Evolutionary conservation across 108 stramenopile species (phyloP).

Genomic region (Aurantiochytrium sp.): DNA sequence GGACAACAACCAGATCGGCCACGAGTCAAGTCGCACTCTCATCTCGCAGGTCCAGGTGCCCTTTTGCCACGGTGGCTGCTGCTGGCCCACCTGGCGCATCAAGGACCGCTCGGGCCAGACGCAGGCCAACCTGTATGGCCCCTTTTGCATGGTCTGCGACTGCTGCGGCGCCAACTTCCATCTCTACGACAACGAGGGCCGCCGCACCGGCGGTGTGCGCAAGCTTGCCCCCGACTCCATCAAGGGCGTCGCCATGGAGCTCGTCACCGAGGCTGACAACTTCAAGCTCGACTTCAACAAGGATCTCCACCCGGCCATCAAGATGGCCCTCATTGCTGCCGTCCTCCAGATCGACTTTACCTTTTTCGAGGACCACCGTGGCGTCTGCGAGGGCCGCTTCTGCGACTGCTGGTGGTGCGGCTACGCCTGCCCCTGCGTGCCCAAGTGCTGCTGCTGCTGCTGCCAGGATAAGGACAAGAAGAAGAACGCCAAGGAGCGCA

Average conservation of each 20-base stretch:
- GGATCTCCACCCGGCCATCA: slow-evolving; percentile 25
- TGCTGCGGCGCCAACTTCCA: neutral
- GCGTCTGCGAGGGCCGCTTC: neutral
- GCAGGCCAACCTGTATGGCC: neutral
- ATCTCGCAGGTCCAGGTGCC: slow-evolving; percentile 14
- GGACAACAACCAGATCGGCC: neutral
- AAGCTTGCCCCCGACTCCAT: neutral
- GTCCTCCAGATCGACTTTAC: slow-evolving; percentile 9
- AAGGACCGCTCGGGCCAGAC: slow-evolving; percentile 1
- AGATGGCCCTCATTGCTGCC: slow-evolving; percentile 23
- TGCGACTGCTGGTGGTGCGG: slow-evolving; percentile 20
- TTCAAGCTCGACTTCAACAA: slow-evolving; percentile 20
- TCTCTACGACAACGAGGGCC: neutral
- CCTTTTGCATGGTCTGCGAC: slow-evolving; percentile 23
- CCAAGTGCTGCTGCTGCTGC: neutral
- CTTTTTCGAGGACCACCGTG: slow-evolving; percentile 8
- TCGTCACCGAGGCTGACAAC: slow-evolving; percentile 23
- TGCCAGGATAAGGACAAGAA: neutral
- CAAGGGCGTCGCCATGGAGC: neutral
- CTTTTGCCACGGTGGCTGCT: neutral
- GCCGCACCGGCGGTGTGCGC: neutral
- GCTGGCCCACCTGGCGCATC: slow-evolving; percentile 17
- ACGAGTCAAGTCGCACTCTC: neutral
- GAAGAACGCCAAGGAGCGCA: neutral
- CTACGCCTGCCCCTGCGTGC: neutral